Conservation (phyloP, 257 asterid species). For the Fraxinus cuspidata region DNA sequence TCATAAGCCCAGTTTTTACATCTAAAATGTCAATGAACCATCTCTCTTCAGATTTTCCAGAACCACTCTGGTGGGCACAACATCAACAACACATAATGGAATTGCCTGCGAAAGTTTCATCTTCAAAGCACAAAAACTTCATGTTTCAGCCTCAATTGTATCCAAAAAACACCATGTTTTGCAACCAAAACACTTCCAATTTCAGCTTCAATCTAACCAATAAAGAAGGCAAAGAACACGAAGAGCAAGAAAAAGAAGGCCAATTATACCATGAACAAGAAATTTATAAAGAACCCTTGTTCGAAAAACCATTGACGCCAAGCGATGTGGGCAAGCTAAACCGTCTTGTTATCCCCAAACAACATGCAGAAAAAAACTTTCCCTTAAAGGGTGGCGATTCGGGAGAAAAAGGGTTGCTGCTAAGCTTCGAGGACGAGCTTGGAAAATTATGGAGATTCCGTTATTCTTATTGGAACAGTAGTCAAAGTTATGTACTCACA, state of each 20-base stretch:
- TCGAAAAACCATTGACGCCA: conserved; percentile 54
- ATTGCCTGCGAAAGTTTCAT: conserved; percentile 16
- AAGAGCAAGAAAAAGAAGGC: background rate
- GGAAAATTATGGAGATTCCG: conserved; percentile 51
- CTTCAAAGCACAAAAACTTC: conserved; percentile 17
- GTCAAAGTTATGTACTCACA: conserved; percentile 55
- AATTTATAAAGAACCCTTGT: conserved; percentile 39
- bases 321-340: conserved; percentile 58
- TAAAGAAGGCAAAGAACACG: conserved; percentile 29
- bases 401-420: conserved; percentile 38
- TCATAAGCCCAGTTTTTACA: background rate
- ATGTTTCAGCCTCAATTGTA: background rate
- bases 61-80: conserved; percentile 38
- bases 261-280: conserved; percentile 4
- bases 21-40: conserved; percentile 42
- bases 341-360: conserved; percentile 54
- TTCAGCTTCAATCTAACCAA: conserved; percentile 42
- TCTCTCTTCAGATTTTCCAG: conserved; percentile 35
- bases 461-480: conserved; percentile 56
- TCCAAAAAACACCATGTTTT: background rate
- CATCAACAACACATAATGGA: conserved; percentile 30
- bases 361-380: conserved; percentile 52
- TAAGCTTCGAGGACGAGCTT: conserved; percentile 48
- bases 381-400: conserved; percentile 38
- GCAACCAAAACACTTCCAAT: conserved; percentile 6